Evolutionary conservation across 257 asterid genomes (phyloP), one percentile per base, ranked within the genome.

Genomic region (Galeopsis tetrahit): DNA sequence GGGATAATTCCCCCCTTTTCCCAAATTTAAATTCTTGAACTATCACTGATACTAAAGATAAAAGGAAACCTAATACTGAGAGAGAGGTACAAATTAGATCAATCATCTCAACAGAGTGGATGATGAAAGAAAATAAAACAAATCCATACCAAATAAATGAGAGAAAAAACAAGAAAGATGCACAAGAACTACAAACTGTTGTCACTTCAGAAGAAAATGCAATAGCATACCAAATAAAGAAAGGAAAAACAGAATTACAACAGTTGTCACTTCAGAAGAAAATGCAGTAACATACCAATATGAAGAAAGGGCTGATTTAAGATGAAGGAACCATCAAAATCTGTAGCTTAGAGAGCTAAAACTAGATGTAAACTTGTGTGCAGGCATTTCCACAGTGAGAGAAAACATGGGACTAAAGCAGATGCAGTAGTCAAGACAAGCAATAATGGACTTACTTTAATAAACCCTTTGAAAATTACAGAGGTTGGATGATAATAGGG

Each of bases 371-470:
- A 51, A 44, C 10, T 49, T 49, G 28, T 48, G 5, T 39, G 63
- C 44, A 71, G 57, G 43, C 66, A 49, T 44, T 38, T 11, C n/a
- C 35, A 39, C 44, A 55, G 39, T 28, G 62, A 66, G 58, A 68
- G 46, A 21, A 49, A 44, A 68, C 48, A 67, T 49, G 44, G 49
- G 79, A 64, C 66, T 77, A 44, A 53, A 56, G 79, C 78, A 78
- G 77, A 76, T 78, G 57, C 61, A 82, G 28, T 63, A 63, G 81
- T 71, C 66, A 81, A 75, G 69, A 57, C 66, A 62, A 52, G 81
- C 78, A 64, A 77, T 64, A 51, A 71, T 61, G 51, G 67, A 64
- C 63, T 34, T 7, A 69, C 74, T 68, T 71, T 64, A 81, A 74
- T 52, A 66, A 21, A 21, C 28, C 72, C 33, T 51, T 58, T 78